Percentiles rank a stretch among this genome's conserved stretches.
Conservation (phyloP, 495 filamentous ascomycete species). For the Letharia lupina region DNA sequence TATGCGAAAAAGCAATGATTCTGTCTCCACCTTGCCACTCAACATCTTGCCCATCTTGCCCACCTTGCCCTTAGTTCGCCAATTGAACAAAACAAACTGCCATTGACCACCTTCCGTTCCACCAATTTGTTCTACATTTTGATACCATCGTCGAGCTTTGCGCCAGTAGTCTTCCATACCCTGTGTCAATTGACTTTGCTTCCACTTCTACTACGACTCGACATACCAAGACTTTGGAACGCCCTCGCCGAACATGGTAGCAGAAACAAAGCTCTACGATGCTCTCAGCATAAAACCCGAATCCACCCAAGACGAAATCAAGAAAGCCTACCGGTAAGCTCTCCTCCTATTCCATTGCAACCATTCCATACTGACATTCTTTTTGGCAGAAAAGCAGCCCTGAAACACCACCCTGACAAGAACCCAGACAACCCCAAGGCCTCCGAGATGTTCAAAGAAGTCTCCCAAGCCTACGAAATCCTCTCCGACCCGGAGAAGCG, state of each 20-base stretch:
- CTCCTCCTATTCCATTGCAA: constrained; percentile 6
- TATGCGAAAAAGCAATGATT: neutral
- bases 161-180: neutral
- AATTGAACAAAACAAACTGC: neutral
- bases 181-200: constrained; percentile 10
- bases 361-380: neutral
- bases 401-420: constrained; percentile 96
- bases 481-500: constrained; percentile 95
- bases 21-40: neutral
- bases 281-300: constrained; percentile 63
- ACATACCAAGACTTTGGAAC: neutral
- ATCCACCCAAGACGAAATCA: constrained; percentile 86
- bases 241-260: constrained; percentile 54
- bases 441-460: constrained; percentile 88
- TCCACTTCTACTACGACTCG: neutral
- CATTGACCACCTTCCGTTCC: neutral
- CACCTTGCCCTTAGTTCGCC: neutral
- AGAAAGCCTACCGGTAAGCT: constrained; percentile 85
- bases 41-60: neutral
- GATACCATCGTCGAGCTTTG: neutral
- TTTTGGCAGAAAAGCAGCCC: constrained; percentile 60
- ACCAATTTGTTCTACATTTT: neutral
- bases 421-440: constrained; percentile 84
- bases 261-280: constrained; percentile 83
- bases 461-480: constrained; percentile 95